phyloP scores from a whole-genome alignment of 345 rosid species.

The Citrus glauca region DNA sequence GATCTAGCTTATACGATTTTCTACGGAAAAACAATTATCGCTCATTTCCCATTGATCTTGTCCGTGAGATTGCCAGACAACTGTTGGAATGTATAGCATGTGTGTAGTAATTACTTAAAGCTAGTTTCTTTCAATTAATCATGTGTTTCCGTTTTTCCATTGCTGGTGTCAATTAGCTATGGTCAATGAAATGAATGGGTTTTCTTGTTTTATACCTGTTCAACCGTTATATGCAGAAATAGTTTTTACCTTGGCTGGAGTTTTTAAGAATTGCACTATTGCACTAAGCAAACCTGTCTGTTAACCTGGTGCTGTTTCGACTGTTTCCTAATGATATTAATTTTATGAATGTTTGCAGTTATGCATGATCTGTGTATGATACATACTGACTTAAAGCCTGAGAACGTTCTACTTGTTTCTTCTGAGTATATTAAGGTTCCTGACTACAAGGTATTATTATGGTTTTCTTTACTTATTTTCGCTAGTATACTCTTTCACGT shows the following conservation, averaged over 20 bases:
- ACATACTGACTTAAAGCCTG: constrained; percentile 90
- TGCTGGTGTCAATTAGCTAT: neutral
- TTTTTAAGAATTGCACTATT: neutral
- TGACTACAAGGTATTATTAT: constrained; percentile 60
- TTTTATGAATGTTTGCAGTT: constrained; percentile 43
- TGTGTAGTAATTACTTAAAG: constrained; percentile 72
- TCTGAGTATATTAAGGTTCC: constrained; percentile 75
- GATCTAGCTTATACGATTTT: constrained; percentile 98
- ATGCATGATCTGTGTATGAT: constrained; percentile 84
- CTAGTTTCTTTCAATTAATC: constrained; percentile 36
- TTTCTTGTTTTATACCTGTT: neutral
- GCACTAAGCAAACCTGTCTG: neutral
- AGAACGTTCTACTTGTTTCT: constrained; percentile 72
- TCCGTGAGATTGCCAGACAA: constrained; percentile 99
- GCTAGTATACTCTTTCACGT: neutral
- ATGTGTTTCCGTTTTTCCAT: neutral
- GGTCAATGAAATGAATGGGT: too few relatives aligned
- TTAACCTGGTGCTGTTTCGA: neutral
- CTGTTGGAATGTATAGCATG: constrained; percentile 99
- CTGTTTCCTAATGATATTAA: neutral
- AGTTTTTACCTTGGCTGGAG: neutral
- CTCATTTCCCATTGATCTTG: constrained; percentile 94
- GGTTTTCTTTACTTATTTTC: neutral
- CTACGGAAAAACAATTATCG: constrained; percentile 98
- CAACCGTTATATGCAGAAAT: neutral